Evolutionary conservation across 1,139 yeast genomes (phyloP).

Genomic region (Wickerhamomyces sp.): DNA sequence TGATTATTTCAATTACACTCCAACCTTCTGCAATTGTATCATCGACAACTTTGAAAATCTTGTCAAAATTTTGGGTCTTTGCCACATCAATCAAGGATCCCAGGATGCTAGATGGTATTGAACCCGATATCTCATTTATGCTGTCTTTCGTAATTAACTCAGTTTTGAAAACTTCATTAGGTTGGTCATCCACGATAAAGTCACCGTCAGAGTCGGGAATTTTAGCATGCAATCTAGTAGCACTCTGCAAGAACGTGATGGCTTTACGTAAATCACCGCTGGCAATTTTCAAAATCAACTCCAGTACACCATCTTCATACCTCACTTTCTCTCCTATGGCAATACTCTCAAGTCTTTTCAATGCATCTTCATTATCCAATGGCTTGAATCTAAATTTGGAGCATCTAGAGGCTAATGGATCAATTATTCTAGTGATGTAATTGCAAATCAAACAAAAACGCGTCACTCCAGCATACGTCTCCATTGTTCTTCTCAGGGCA

Average conservation of each 20-base stretch:
- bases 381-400: conserved; percentile 88
- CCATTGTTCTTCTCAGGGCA: conserved; percentile 95
- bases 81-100: conserved; percentile 35
- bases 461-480: conserved; percentile 84
- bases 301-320: conserved; percentile 46
- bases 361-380: conserved; percentile 65
- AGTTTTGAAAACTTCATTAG: conserved; percentile 11
- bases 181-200: conserved; percentile 24
- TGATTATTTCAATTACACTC: conserved; percentile 76
- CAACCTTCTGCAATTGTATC: conserved; percentile 70
- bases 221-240: conserved; percentile 53
- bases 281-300: conserved; percentile 60
- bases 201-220: conserved; percentile 31
- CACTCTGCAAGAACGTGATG: conserved; percentile 85
- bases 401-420: conserved; percentile 93
- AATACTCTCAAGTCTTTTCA: conserved; percentile 58
- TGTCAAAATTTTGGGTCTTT: conserved; percentile 33
- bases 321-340: conserved; percentile 43
- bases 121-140: conserved; percentile 79
- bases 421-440: conserved; percentile 92
- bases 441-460: conserved; percentile 93
- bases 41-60: conserved; percentile 45
- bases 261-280: conserved; percentile 92
- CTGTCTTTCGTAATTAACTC: conserved; percentile 37
- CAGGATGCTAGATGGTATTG: conserved; percentile 58